Conservation (phyloP, 768 basidiomycete species). For the Pisolithus tinctorius region DNA sequence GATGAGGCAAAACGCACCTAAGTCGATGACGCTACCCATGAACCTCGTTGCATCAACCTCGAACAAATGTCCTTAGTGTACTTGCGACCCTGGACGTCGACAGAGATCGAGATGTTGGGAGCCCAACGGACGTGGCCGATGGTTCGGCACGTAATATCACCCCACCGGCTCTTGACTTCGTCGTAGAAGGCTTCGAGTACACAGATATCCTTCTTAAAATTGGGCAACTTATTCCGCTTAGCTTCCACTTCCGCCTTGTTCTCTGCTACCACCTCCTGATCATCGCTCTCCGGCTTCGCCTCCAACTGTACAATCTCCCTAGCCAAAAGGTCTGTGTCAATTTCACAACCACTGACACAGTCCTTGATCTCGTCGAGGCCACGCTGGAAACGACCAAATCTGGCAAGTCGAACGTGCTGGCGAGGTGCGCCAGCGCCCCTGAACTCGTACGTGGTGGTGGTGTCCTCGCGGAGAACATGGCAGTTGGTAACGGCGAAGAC, state of each 20-base stretch:
- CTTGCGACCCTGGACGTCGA: conserved; percentile 16
- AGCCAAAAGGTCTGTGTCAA: conserved; percentile 11
- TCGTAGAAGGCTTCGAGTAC: conserved; percentile 18
- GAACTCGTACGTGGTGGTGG: conserved; percentile 22
- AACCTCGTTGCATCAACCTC: no score
- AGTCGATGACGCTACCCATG: conserved; percentile 22
- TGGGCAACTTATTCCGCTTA: conserved; percentile 10
- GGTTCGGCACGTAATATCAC: conserved; percentile 13
- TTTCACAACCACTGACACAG: conserved; percentile 5
- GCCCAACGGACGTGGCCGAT: conserved; percentile 21
- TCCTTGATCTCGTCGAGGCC: conserved; percentile 21
- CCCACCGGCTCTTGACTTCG: conserved; percentile 17
- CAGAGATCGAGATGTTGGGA: conserved; percentile 17
- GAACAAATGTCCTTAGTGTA: no score
- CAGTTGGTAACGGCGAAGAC: conserved; percentile 22
- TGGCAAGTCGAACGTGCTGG: conserved; percentile 11
- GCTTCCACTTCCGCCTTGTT: conserved; percentile 2
- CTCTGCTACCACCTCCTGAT: conserved; percentile 13
- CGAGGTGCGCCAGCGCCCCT: conserved; percentile 14
- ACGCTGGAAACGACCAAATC: conserved; percentile 17
- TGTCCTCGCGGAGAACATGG: conserved; percentile 22
- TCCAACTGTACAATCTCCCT: conserved; percentile 18
- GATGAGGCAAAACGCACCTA: conserved; percentile 24
- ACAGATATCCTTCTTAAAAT: conserved; percentile 13
- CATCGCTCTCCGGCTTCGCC: conserved; percentile 17